A percentile compares a stretch with the other conserved stretches of the same genome.
These are phyloP conservation scores for Phytophthora fragariae DNA, from an alignment of 352 stramenopile species.

Conservation along the genomic window DNA sequence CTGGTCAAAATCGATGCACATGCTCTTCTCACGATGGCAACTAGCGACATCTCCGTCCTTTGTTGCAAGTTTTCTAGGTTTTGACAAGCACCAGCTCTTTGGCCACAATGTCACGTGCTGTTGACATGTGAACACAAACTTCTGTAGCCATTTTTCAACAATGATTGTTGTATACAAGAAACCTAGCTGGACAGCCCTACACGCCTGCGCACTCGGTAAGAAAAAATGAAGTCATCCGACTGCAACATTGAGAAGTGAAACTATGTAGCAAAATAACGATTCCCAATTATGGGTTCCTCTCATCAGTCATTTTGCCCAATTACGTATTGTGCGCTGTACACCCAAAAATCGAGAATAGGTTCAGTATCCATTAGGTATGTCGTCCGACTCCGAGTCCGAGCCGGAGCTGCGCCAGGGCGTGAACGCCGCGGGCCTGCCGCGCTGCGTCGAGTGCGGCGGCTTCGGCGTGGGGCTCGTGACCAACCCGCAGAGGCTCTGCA, in stretches of 20 bases:
- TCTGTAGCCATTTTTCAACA: background rate
- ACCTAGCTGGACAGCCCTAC: background rate
- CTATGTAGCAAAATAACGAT: too few relatives aligned
- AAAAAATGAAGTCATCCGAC: too few relatives aligned
- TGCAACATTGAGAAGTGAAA: too few relatives aligned
- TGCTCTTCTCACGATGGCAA: background rate
- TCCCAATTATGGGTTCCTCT: too few relatives aligned
- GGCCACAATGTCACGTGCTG: background rate
- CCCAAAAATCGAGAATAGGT: background rate
- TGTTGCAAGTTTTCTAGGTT: background rate
- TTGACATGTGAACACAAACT: background rate
- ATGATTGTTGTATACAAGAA: background rate
- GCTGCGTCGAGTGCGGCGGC: conserved; percentile 75
- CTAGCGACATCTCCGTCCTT: background rate
- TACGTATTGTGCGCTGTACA: background rate
- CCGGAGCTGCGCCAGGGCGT: conserved; percentile 1
- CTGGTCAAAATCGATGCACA: background rate
- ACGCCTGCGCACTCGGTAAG: too few relatives aligned
- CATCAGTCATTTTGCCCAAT: too few relatives aligned
- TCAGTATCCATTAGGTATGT: conserved; percentile 4
- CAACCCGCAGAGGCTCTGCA: conserved; percentile 77
- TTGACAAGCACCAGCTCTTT: background rate
- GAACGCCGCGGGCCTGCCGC: conserved; percentile 45
- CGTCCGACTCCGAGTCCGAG: conserved; percentile 17
- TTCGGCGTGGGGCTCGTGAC: conserved; percentile 74